Evolutionary conservation across 768 basidiomycete genomes (phyloP).

Genomic region (Psilocybe cubensis): DNA sequence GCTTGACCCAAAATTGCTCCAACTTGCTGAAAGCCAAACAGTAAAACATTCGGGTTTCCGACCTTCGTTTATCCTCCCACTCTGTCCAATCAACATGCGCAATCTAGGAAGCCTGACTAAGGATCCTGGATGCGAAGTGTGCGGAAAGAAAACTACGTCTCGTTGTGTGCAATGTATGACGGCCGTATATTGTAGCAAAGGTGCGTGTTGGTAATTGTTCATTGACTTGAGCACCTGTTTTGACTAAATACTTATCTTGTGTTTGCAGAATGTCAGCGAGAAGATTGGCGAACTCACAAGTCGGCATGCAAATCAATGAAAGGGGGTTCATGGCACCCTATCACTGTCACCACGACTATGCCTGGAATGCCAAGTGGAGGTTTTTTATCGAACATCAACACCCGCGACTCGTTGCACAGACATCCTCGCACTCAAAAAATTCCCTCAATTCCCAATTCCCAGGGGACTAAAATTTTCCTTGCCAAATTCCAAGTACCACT

Average conservation of each 20-base stretch:
- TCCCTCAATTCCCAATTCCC: constrained; percentile 26
- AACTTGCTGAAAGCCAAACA: constrained; percentile 5
- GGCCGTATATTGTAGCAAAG: constrained; percentile 40
- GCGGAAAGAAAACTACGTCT: constrained; percentile 36
- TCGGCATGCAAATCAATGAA: constrained; percentile 38
- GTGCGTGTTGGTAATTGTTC: constrained; percentile 18
- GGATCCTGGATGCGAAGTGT: constrained; percentile 40
- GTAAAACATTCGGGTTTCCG: constrained; percentile 22
- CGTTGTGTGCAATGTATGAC: constrained; percentile 39
- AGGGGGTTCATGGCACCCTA: constrained; percentile 40
- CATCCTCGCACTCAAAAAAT: background rate
- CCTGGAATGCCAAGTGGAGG: background rate
- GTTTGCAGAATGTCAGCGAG: constrained; percentile 40
- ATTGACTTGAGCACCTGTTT: background rate
- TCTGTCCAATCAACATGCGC: constrained; percentile 37
- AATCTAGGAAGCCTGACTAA: constrained; percentile 40
- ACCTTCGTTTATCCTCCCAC: constrained; percentile 39
- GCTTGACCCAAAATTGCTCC: constrained; percentile 21
- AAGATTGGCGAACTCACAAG: constrained; percentile 45
- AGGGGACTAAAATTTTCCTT: constrained; percentile 39
- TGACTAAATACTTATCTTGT: too few relatives aligned
- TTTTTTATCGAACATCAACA: constrained; percentile 27
- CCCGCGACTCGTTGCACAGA: constrained; percentile 24
- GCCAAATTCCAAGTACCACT: constrained; percentile 42
- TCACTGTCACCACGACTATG: constrained; percentile 22